phyloP scores from a whole-genome alignment of 768 basidiomycete species.

The Termitomyces heimii region DNA sequence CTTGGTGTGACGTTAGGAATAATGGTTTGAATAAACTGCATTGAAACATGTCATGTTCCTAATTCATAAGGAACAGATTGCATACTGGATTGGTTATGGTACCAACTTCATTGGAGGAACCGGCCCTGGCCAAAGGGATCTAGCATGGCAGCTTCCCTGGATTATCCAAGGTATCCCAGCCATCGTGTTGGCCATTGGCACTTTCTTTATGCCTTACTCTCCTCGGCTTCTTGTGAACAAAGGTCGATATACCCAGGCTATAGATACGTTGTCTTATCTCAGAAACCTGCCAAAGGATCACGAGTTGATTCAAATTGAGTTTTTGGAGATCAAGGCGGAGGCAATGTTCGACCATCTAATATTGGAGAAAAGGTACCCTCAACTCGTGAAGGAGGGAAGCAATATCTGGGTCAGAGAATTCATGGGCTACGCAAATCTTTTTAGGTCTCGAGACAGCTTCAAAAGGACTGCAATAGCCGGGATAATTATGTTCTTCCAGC shows the following conservation, averaged over 20 bases:
- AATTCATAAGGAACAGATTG: constrained; percentile 2
- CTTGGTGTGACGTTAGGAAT: constrained; percentile 13
- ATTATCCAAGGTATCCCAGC: constrained; percentile 30
- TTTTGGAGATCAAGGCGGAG: constrained; percentile 25
- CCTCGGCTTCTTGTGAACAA: constrained; percentile 36
- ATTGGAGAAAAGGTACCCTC: constrained; percentile 17
- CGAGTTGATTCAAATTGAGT: constrained; percentile 28
- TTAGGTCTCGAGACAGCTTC: constrained; percentile 12
- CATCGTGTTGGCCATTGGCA: constrained; percentile 20
- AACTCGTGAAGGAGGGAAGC: constrained; percentile 11
- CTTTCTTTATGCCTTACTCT: constrained; percentile 31
- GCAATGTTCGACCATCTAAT: constrained; percentile 12
- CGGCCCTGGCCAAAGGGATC: constrained; percentile 6
- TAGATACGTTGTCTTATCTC: constrained; percentile 25
- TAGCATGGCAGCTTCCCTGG: constrained; percentile 15
- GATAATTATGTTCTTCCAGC: constrained; percentile 14
- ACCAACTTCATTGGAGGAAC: constrained; percentile 15
- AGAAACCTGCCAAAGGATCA: constrained; percentile 26
- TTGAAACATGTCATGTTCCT: background rate
- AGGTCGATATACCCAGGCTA: constrained; percentile 29
- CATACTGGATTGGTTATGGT: constrained; percentile 14
- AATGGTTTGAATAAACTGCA: constrained; percentile 2
- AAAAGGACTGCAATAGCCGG: constrained; percentile 12
- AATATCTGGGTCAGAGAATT: constrained; percentile 11
- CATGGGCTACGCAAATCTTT: constrained; percentile 13